phyloP scores from a whole-genome alignment of 768 basidiomycete species.

The Kwoniella sp. region DNA sequence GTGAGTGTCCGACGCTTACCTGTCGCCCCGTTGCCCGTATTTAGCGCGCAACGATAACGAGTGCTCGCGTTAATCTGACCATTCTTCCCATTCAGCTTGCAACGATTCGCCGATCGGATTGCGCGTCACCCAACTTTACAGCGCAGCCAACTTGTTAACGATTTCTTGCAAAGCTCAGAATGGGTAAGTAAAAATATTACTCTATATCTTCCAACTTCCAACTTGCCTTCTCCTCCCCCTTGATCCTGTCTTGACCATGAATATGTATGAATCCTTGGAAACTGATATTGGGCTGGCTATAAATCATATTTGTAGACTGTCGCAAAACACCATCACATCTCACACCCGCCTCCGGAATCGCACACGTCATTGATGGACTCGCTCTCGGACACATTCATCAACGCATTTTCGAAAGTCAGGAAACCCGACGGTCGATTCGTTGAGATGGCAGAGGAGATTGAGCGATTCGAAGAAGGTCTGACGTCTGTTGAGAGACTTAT shows the following conservation, averaged over 20 bases:
- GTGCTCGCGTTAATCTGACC: constrained; percentile 5
- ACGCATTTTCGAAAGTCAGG: constrained; percentile 91
- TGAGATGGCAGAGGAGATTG: constrained; percentile 83
- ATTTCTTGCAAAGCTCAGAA: constrained; percentile 96
- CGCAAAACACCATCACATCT: constrained; percentile 92
- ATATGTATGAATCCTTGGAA: not conserved
- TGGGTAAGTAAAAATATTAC: too few relatives aligned
- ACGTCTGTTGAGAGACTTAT: constrained; percentile 76
- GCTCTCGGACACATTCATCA: constrained; percentile 90
- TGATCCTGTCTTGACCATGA: too few relatives aligned
- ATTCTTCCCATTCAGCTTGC: constrained; percentile 63
- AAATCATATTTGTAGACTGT: constrained; percentile 67
- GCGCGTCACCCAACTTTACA: constrained; percentile 93
- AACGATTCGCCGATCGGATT: constrained; percentile 86
- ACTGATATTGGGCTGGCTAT: not conserved
- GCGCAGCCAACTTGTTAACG: constrained; percentile 82
- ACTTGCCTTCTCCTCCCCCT: too few relatives aligned
- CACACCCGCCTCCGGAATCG: constrained; percentile 73
- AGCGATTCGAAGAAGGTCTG: constrained; percentile 96
- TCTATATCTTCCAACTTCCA: too few relatives aligned
- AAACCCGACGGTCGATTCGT: constrained; percentile 97
- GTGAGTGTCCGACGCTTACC: constrained; percentile 59
- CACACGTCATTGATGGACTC: constrained; percentile 79
- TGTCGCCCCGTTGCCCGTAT: too few relatives aligned
- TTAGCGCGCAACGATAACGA: too few relatives aligned